Evolutionary conservation across 148 eudicot genomes (phyloP), one percentile per base, ranked within the genome.

Genomic region (Dysphania ambrosioides): DNA sequence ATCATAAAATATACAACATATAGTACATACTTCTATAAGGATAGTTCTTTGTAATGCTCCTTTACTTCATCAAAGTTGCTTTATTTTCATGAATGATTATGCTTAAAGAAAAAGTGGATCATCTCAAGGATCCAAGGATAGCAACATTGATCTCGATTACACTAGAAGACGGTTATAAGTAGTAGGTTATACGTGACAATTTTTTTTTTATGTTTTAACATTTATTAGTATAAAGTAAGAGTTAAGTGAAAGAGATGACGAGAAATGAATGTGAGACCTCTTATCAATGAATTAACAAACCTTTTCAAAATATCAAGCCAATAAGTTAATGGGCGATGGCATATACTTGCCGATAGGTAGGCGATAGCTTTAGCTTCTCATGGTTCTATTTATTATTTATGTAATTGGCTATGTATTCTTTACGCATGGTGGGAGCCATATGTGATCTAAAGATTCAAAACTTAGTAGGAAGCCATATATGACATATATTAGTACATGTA

Each of bases 51-150:
- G 18, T 49, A 18, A 65, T 65, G 68, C 44, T 36, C 68, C 68
- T 65, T 65, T 65, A 19, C 36, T 35, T 65, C 68, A 65, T 65
- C 47, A 65, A 65, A 35, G 68, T 65, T 60, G n/a, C n/a, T 65
- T 0, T 9, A 23, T 36, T 65, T 65, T 65, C 6, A 27, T 5
- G n/a, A 65, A 65, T 65, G 68, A 65, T 65, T 65, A 47, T 65
- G 68, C 68, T 65, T 65, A 65, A 65, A 65, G 68, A 7, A 35
- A 65, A 65, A 21, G 38, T 19, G 68, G 68, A 65, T 35, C 68
- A 61, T 63, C 67, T 63, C 34, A 63, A 65, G 68, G 36, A 65
- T 65, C 68, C 68, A 65, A 65, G 44, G 47, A 35, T 65, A 23
- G 44, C 68, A 8, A n/a, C 68, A 65, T 65, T 30, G 18, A 27